Percentiles rank a stretch among this genome's conserved stretches.
Conservation (phyloP, 2,329 filamentous ascomycete species). For the Botrytis hyacinthi region DNA sequence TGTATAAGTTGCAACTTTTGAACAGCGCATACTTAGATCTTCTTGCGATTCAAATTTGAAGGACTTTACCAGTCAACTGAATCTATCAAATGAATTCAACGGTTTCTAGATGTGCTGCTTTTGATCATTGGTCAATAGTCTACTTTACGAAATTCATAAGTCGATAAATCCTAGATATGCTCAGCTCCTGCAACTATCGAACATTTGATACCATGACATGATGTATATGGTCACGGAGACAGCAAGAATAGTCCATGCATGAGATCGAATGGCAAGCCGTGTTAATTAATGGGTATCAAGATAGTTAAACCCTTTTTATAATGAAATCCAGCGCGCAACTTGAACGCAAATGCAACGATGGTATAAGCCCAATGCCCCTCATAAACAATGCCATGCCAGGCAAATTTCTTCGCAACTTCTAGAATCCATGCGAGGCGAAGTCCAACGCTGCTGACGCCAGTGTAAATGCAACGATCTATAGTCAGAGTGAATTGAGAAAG, state of each 20-base stretch:
- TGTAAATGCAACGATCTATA: not conserved
- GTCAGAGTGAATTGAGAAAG: not conserved
- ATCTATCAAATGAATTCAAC: not conserved
- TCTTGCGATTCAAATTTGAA: fast-evolving
- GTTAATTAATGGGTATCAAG: not conserved
- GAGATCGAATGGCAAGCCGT: not conserved
- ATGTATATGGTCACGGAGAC: not conserved
- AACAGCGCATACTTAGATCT: not conserved
- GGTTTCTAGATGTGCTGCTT: fast-evolving
- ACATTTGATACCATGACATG: not conserved
- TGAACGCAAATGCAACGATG: not conserved
- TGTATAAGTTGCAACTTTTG: fast-evolving
- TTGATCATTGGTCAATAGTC: not conserved
- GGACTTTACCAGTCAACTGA: not conserved
- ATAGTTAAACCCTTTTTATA: not conserved
- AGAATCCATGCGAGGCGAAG: not conserved
- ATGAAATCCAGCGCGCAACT: not conserved
- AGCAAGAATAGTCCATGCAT: not conserved
- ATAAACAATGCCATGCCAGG: not conserved
- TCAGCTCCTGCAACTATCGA: not conserved
- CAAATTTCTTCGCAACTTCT: not conserved
- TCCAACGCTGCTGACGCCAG: not conserved
- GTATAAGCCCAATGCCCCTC: not conserved
- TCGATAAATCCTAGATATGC: not conserved
- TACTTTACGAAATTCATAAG: not conserved